A percentile compares a stretch with the other conserved stretches of the same genome.
phyloP scores from a whole-genome alignment of 495 filamentous ascomycete species.

The Aspergillus funiculosus region DNA sequence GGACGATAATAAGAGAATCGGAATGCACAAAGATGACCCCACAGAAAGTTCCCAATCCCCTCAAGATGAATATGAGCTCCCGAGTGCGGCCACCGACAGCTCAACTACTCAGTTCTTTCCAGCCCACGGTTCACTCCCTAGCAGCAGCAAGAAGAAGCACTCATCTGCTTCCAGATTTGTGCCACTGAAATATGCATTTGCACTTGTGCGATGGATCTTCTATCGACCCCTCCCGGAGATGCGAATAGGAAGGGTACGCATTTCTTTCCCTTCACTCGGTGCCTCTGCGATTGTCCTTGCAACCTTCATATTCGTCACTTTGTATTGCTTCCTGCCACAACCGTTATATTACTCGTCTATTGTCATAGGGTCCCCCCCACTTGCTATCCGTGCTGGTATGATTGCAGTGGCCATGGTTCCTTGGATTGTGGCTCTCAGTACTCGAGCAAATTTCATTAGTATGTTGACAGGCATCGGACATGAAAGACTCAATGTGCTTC shows the following conservation, averaged over 20 bases:
- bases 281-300: slow-evolving; percentile 59
- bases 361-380: slow-evolving; percentile 75
- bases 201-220: slow-evolving; percentile 75
- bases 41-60: slow-evolving; percentile 51
- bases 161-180: slow-evolving; percentile 63
- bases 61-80: slow-evolving; percentile 61
- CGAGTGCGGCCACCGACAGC: slow-evolving; percentile 60
- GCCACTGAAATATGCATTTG: slow-evolving; percentile 67
- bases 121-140: slow-evolving; percentile 40
- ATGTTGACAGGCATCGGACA: slow-evolving; percentile 86
- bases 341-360: slow-evolving; percentile 82
- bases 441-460: slow-evolving; percentile 84
- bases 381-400: slow-evolving; percentile 90
- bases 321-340: slow-evolving; percentile 81
- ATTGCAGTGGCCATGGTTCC: slow-evolving; percentile 88
- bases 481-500: slow-evolving; percentile 85
- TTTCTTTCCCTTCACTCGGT: slow-evolving; percentile 71
- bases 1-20: slow-evolving; percentile 82
- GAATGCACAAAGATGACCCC: slow-evolving; percentile 70
- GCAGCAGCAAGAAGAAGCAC: slow-evolving; percentile 48
- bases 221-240: slow-evolving; percentile 74
- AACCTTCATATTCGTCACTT: slow-evolving; percentile 61
- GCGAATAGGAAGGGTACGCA: slow-evolving; percentile 52
- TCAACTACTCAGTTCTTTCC: slow-evolving; percentile 70
- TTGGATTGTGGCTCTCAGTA: slow-evolving; percentile 85